Evolutionary conservation across 169 alveolate species (phyloP).

Genomic region (Plasmodium adleri): DNA sequence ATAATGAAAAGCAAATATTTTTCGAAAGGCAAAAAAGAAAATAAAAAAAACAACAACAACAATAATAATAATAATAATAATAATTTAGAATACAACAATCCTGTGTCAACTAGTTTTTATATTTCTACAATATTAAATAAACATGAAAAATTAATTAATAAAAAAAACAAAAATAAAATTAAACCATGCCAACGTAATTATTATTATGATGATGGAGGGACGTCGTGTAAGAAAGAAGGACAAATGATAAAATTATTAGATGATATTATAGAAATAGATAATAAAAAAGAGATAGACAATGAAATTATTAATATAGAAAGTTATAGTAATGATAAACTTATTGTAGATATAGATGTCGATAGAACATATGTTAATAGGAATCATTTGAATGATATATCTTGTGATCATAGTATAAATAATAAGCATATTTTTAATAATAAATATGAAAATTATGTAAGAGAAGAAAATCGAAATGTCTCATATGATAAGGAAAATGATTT

Average conservation of each 20-base stretch:
- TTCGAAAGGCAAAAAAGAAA: constrained; percentile 11
- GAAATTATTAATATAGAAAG: not conserved
- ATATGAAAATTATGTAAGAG: not conserved
- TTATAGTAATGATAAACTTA: not conserved
- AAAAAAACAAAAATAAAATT: not conserved
- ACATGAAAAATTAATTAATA: constrained; percentile 21
- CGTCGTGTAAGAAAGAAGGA: no score
- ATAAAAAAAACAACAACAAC: not conserved
- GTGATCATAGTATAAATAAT: not conserved
- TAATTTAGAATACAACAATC: constrained; percentile 6
- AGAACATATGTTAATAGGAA: no score
- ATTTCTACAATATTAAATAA: constrained; percentile 8
- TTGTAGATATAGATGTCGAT: no score
- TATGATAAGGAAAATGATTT: not conserved
- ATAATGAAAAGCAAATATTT: constrained; percentile 46
- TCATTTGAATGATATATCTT: no score
- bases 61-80: not conserved
- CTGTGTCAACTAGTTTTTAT: constrained; percentile 29
- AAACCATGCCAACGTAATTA: no score
- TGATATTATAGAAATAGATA: not conserved
- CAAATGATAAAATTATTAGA: not conserved
- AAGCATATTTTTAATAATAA: not conserved
- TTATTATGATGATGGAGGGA: no score
- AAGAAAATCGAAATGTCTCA: not conserved
- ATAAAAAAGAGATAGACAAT: not conserved